Percentiles rank a stretch among this genome's conserved stretches.
Evolutionary conservation across 2,329 filamentous ascomycete genomes (phyloP).

Genomic region (Colletotrichum aenigma): DNA sequence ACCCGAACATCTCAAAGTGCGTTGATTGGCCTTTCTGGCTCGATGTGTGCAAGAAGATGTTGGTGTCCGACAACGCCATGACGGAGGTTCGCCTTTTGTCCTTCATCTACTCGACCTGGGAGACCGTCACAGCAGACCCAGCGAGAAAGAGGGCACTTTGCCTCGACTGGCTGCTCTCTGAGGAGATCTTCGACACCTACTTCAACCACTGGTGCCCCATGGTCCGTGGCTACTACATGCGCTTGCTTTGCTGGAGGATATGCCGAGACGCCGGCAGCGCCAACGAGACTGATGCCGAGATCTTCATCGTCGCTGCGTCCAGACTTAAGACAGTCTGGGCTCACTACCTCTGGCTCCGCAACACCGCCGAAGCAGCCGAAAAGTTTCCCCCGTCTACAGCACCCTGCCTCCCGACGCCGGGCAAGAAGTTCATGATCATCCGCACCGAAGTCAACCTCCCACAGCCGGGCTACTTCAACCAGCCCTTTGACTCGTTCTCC

Average conservation of each 20-base stretch:
- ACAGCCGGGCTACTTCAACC: slow-evolving; percentile 49
- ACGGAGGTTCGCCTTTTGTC: slow-evolving; percentile 86
- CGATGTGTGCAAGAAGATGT: slow-evolving; percentile 77
- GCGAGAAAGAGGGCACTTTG: slow-evolving; percentile 74
- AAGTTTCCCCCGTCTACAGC: slow-evolving; percentile 71
- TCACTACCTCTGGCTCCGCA: slow-evolving; percentile 77
- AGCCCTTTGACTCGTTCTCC: slow-evolving; percentile 54
- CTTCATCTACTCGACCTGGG: slow-evolving; percentile 83
- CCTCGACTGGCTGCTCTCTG: slow-evolving; percentile 75
- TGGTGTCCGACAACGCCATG: slow-evolving; percentile 85
- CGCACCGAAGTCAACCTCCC: slow-evolving; percentile 69
- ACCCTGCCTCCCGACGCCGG: slow-evolving; percentile 84
- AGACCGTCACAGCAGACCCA: slow-evolving; percentile 68
- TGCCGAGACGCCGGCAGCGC: slow-evolving; percentile 75
- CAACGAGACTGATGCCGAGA: slow-evolving; percentile 67
- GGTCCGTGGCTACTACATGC: slow-evolving; percentile 93
- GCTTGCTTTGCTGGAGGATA: slow-evolving; percentile 86
- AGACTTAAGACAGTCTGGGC: slow-evolving; percentile 77
- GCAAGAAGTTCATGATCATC: slow-evolving; percentile 86
- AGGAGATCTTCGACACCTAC: slow-evolving; percentile 76
- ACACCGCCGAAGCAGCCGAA: slow-evolving; percentile 62
- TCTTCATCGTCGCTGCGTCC: slow-evolving; percentile 70
- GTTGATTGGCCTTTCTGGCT: slow-evolving; percentile 88
- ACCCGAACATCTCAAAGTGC: slow-evolving; percentile 42
- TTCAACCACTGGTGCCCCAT: slow-evolving; percentile 97